A percentile compares a stretch with the other conserved stretches of the same genome.
Evolutionary conservation across 140 eudicot species (phyloP).

Genomic region (Bidens hawaiensis): DNA sequence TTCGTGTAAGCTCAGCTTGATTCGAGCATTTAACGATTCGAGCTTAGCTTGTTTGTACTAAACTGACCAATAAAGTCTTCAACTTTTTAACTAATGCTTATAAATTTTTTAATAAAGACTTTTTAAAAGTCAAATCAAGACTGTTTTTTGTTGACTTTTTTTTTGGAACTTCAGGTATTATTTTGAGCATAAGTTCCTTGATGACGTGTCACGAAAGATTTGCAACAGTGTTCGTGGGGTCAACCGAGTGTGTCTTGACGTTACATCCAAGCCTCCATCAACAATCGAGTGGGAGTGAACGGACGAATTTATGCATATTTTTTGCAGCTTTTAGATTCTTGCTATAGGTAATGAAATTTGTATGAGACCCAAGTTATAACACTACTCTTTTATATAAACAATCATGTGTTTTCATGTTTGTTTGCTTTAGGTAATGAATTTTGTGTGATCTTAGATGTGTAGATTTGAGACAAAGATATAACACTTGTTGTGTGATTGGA

Average conservation of each 20-base stretch:
- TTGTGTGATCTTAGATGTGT: too few species aligned
- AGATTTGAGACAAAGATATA: too few species aligned
- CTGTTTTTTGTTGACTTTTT: not conserved
- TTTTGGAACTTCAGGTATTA: slow-evolving; percentile 53
- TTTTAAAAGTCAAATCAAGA: not conserved
- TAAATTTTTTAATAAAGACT: not conserved
- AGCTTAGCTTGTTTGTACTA: too few species aligned
- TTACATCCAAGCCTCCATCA: slow-evolving; percentile 97
- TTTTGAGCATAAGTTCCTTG: slow-evolving; percentile 77
- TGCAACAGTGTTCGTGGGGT: slow-evolving; percentile 92
- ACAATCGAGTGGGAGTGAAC: slow-evolving; percentile 95
- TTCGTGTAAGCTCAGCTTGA: too few species aligned
- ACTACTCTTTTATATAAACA: not conserved
- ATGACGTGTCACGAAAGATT: slow-evolving; percentile 66
- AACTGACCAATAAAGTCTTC: too few species aligned
- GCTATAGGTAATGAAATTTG: slow-evolving; percentile 8
- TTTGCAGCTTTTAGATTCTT: slow-evolving; percentile 8
- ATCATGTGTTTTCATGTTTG: not conserved
- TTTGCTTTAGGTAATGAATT: not conserved
- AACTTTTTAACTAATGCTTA: not conserved
- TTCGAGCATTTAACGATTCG: too few species aligned
- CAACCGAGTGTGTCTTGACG: slow-evolving; percentile 83
- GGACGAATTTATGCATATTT: slow-evolving; percentile 9
- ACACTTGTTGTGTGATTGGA: too few species aligned
- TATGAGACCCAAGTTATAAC: not conserved